Evolutionary conservation across 768 basidiomycete species (phyloP).

Genomic region (Suillus fuscotomentosus): DNA sequence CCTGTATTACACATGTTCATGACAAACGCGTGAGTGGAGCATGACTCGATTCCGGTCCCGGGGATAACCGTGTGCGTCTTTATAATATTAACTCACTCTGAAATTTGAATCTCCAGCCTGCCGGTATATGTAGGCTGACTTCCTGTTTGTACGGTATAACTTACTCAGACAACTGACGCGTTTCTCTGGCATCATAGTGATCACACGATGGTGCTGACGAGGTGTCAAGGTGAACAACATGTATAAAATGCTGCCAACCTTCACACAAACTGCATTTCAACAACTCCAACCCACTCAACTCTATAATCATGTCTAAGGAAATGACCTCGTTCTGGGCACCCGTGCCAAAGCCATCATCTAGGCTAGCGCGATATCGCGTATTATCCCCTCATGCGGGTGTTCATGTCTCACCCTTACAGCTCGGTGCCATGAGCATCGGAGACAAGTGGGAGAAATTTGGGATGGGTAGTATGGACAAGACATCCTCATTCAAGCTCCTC

Average conservation of each 20-base stretch:
- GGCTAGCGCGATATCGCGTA: conserved; percentile 37
- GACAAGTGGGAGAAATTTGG: conserved; percentile 38
- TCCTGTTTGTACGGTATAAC: neutral
- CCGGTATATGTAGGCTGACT: neutral
- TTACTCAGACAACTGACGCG: neutral
- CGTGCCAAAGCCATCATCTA: conserved; percentile 27
- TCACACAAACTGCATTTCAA: neutral
- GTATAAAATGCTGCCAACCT: neutral
- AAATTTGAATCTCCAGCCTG: too few relatives aligned
- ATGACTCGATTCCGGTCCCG: neutral
- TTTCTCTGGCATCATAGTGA: neutral
- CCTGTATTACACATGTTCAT: neutral
- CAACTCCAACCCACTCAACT: neutral
- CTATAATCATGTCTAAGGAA: neutral
- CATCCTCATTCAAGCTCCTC: conserved; percentile 42
- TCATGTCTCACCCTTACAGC: conserved; percentile 49
- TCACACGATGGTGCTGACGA: neutral
- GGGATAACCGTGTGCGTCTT: neutral
- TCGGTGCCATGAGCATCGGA: conserved; percentile 50
- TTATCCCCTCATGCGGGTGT: conserved; percentile 41
- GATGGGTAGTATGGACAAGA: conserved; percentile 43
- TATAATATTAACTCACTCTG: neutral
- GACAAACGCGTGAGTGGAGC: neutral
- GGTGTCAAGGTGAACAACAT: neutral
- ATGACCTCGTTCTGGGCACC: conserved; percentile 2